Conservation (phyloP, 163 green algal genomes). For the Scenedesmus sp. region DNA sequence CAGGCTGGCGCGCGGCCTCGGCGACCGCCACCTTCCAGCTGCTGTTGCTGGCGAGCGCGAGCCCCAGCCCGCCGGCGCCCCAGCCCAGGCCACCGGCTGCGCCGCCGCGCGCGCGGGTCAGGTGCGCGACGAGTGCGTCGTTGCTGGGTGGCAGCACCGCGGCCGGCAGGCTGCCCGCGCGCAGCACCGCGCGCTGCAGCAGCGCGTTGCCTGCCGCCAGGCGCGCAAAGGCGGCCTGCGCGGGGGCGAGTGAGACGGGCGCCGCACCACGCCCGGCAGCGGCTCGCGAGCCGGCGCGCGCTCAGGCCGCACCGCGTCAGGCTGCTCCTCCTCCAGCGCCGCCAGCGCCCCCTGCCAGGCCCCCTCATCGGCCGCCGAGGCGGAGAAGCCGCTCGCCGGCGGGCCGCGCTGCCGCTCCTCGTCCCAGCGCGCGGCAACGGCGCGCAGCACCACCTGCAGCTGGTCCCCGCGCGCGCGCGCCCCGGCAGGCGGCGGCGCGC, state of each 20-base stretch:
- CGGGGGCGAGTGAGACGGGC: neutral
- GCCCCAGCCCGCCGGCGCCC: neutral
- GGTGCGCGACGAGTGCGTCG: neutral
- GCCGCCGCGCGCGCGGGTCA: neutral
- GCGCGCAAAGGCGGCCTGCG: conserved; percentile 30
- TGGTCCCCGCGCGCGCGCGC: too few relatives aligned
- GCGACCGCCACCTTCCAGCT: neutral
- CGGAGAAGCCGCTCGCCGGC: neutral
- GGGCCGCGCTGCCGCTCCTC: neutral
- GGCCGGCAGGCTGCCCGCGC: neutral
- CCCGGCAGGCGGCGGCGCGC: too few relatives aligned
- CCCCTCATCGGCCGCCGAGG: neutral
- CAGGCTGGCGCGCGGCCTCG: neutral
- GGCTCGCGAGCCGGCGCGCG: neutral
- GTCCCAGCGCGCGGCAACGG: conserved; percentile 7
- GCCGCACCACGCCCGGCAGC: neutral
- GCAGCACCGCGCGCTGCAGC: neutral
- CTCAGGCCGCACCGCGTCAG: neutral
- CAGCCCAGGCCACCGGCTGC: neutral
- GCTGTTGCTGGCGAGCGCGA: neutral
- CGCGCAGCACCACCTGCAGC: conserved; percentile 11
- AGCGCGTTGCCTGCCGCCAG: neutral
- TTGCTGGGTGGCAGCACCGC: conserved; percentile 4
- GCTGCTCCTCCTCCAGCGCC: neutral
- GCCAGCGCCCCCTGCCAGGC: conserved; percentile 12